phyloP scores from a whole-genome alignment of 257 asterid species.

The Cinchona pubescens region DNA sequence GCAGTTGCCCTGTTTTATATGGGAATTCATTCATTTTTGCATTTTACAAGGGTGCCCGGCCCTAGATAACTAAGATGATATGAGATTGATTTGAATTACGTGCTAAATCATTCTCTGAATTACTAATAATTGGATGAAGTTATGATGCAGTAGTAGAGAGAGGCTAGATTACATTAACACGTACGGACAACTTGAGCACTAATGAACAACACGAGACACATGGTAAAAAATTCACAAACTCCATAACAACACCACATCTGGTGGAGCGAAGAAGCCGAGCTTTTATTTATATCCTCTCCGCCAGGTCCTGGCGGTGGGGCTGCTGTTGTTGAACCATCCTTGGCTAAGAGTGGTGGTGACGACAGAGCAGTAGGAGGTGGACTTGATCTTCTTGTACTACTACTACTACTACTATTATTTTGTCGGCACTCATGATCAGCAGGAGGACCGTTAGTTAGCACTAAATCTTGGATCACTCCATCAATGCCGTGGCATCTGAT shows the following conservation, averaged over 20 bases:
- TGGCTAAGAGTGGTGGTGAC: not conserved
- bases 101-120: no score
- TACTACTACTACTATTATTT: not conserved
- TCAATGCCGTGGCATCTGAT: conserved; percentile 82
- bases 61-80: no score
- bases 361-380: not conserved
- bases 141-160: no score
- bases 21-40: no score
- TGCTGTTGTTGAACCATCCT: no score
- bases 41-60: no score
- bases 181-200: not conserved
- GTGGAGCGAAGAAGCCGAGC: conserved; percentile 1
- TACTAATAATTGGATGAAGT: no score
- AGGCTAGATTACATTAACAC: no score
- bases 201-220: not conserved
- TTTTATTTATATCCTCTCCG: not conserved
- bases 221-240: not conserved
- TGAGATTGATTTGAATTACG: no score
- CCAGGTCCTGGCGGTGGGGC: not conserved
- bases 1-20: no score
- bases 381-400: not conserved
- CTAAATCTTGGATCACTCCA: conserved; percentile 36
- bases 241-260: not conserved
- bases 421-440: not conserved
- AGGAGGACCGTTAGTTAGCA: not conserved